Conservation (phyloP, 1,139 yeast genomes). For the Ogataea hybrid region DNA sequence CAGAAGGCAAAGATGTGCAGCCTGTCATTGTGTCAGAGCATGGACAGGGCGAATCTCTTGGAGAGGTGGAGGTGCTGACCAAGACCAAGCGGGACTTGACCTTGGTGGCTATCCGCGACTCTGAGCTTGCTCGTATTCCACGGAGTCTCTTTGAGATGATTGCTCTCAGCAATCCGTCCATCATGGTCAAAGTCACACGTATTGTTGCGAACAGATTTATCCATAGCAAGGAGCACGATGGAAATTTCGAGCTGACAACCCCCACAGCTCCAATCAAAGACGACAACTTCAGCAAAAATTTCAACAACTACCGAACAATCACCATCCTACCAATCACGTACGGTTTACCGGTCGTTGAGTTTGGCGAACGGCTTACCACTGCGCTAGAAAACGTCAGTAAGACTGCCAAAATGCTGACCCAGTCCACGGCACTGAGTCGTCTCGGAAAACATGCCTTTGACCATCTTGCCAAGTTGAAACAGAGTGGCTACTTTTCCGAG, state of each 20-base stretch:
- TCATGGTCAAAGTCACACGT: conserved; percentile 86
- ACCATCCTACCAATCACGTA: conserved; percentile 76
- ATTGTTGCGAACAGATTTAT: conserved; percentile 74
- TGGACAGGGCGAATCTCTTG: conserved; percentile 93
- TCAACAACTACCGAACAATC: conserved; percentile 68
- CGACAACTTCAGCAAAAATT: conserved; percentile 28
- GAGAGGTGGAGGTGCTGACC: conserved; percentile 92
- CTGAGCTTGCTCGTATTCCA: conserved; percentile 92
- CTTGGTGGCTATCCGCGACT: conserved; percentile 85
- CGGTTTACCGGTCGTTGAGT: conserved; percentile 82
- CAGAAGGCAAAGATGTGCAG: conserved; percentile 16
- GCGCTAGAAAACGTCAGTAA: conserved; percentile 75
- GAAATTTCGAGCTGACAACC: conserved; percentile 22
- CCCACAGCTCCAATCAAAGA: conserved; percentile 26
- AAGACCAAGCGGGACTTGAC: conserved; percentile 73
- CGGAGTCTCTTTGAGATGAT: conserved; percentile 82
- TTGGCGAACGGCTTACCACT: conserved; percentile 68
- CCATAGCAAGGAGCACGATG: conserved; percentile 20
- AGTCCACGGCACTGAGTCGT: conserved; percentile 74
- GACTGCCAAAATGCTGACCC: conserved; percentile 74
- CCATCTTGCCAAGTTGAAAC: conserved; percentile 77
- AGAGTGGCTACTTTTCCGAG: conserved; percentile 87
- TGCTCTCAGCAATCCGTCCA: conserved; percentile 81
- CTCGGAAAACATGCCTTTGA: conserved; percentile 94
- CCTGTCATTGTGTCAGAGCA: conserved; percentile 62